Percentiles rank a stretch among this genome's conserved stretches.
Evolutionary conservation across 176 grass and related monocot genomes (phyloP).

Genomic region (Panicum miliaceum): DNA sequence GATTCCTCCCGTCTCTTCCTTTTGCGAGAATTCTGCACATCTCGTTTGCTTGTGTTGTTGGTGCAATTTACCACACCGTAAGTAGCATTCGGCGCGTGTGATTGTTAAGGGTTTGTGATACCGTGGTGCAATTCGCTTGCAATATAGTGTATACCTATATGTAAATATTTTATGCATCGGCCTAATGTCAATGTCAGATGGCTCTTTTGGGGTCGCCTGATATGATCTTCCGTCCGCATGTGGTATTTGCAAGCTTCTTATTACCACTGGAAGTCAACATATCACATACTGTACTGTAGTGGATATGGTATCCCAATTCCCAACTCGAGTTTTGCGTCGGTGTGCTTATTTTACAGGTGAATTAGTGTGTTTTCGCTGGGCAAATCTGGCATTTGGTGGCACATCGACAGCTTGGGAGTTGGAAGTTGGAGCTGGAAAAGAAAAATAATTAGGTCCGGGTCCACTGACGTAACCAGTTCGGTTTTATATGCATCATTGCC

Average conservation of each 20-base stretch:
- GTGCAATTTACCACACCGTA: neutral
- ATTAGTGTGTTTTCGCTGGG: neutral
- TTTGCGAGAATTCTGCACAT: neutral
- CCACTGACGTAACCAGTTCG: neutral
- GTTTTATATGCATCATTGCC: neutral
- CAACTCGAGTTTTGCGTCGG: slow-evolving; percentile 7
- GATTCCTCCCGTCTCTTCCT: neutral
- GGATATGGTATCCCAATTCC: neutral
- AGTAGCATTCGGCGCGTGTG: neutral
- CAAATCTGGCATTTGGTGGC: neutral
- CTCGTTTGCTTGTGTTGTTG: neutral
- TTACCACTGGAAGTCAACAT: neutral
- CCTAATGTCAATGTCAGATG: slow-evolving; percentile 5
- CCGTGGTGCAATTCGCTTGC: slow-evolving; percentile 18
- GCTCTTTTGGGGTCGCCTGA: neutral
- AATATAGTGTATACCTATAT: slow-evolving; percentile 6
- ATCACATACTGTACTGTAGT: neutral
- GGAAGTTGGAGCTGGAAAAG: neutral
- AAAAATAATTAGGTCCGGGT: neutral
- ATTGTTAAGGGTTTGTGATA: slow-evolving; percentile 4
- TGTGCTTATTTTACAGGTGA: neutral
- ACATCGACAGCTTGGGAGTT: neutral
- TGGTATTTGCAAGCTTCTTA: neutral
- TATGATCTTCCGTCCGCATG: neutral
- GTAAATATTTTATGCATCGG: slow-evolving; percentile 9